Evolutionary conservation across 2,329 filamentous ascomycete species (phyloP).

Genomic region (Trichocomaceae sp.): DNA sequence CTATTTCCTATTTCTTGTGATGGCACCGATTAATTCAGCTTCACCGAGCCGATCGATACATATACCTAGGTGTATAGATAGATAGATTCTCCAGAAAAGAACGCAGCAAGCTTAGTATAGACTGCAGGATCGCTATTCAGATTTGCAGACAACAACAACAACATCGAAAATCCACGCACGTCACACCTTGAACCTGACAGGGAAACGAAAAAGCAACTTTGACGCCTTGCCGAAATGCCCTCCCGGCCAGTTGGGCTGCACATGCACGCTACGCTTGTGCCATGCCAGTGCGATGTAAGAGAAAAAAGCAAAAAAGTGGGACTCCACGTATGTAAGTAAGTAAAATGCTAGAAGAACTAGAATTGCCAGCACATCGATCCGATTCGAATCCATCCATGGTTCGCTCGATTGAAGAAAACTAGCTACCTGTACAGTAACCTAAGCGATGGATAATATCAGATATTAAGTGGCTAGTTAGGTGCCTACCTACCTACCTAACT

Average conservation of each 20-base stretch:
- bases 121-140: too few relatives aligned
- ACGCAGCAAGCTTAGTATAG: too few relatives aligned
- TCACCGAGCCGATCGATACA: too few relatives aligned
- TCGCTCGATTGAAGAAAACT: neutral
- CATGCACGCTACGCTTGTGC: neutral
- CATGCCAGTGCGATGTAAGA: neutral
- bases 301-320: neutral
- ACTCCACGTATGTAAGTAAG: neutral
- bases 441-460: neutral
- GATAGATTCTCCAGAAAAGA: too few relatives aligned
- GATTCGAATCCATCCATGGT: constrained; percentile 11
- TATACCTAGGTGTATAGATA: too few relatives aligned
- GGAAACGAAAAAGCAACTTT: neutral
- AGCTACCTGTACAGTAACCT: too few relatives aligned
- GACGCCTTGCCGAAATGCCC: constrained; percentile 4
- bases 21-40: too few relatives aligned
- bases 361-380: constrained; percentile 29
- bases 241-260: constrained; percentile 6
- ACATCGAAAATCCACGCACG: neutral
- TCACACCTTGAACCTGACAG: neutral
- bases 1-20: constrained; percentile 3
- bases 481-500: neutral
- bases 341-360: neutral
- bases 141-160: neutral
- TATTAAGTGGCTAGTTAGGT: neutral